A percentile compares a stretch with the other conserved stretches of the same genome.
Evolutionary conservation across 805 yeast genomes (phyloP).

Genomic region (Wickerhamiella dianesei): DNA sequence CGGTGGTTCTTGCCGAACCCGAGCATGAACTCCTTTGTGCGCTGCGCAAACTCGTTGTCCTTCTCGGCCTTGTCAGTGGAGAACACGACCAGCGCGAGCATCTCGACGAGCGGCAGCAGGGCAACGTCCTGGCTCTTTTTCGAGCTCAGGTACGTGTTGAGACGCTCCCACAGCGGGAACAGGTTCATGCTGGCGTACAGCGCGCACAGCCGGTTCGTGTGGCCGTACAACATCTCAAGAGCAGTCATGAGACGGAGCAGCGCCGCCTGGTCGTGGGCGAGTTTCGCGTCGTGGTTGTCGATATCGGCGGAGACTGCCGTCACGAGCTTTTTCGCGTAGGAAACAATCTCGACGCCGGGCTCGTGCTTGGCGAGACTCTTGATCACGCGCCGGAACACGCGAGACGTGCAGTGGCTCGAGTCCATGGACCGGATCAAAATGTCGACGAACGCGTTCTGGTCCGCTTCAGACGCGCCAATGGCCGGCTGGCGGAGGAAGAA

Average conservation of each 20-base stretch:
- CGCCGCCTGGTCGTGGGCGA: not conserved
- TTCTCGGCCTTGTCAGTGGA: not conserved
- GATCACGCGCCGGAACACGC: not conserved
- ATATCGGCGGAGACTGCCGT: not conserved
- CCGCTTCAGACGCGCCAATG: no score
- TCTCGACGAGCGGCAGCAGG: constrained; percentile 1
- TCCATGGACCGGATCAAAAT: not conserved
- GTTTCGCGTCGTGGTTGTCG: not conserved
- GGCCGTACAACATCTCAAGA: not conserved
- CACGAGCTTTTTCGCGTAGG: not conserved
- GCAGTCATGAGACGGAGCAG: not conserved
- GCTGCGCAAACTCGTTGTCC: not conserved
- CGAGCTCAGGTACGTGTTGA: not conserved
- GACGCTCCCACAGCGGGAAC: not conserved
- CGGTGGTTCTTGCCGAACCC: not conserved
- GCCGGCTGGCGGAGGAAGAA: no score
- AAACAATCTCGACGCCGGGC: not conserved
- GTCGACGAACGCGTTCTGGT: not conserved
- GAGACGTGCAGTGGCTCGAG: not conserved
- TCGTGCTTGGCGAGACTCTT: not conserved
- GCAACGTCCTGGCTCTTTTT: not conserved
- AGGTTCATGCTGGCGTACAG: not conserved
- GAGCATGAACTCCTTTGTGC: not conserved
- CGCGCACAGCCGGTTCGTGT: not conserved
- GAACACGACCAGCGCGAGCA: not conserved